Base-by-base conservation (phyloP, 345 rosid species). In the Lepidium sativum region DNA sequence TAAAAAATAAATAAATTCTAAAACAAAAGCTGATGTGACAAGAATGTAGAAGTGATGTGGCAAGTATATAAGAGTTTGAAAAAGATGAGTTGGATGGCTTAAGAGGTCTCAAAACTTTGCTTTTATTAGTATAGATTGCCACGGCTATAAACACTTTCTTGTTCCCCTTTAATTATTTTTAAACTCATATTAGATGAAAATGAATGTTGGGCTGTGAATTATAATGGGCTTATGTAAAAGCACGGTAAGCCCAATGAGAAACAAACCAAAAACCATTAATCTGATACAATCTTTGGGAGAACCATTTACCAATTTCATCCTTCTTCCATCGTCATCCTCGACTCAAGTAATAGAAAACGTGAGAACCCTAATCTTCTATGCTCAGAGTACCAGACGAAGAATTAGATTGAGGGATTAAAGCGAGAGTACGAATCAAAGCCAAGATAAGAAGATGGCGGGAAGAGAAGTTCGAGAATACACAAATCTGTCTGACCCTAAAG, bases 401-500 rank as follows among this genome's bases (percentile, higher is more conserved):
- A 15, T 20, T 27, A 33, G 12, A 69, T 33, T 54, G n/a, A 2
- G n/a, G 9, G 10, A 48, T 11, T 17, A 17, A 35, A 49, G 3
- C 23, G 37, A 5, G 39, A 44, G 50, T 41, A 33, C 49, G 54
- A 52, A 43, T 45, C 38, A 25, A 41, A 25, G 13, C 9, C 29
- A 25, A 6, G n/a, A n/a, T 12, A 7, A 60, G 65, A 67, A 13
- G 65, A 94, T 94, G 97, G 85, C 99, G 13, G 99, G 99, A 54
- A 90, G 96, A 67, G 99, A 90, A 84, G 99, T 90, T 44, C 79
- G 90, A 14, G 99, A 94, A 55, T 90, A 90, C 80, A 94, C 99
- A 66, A 94, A 94, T 73, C 99, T 94, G 55, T 75, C 80, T 53
- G 96, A 94, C 72, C 97, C 97, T 15, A 94, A 94, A 87, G 97